Evolutionary conservation across 2,329 filamentous ascomycete genomes (phyloP).

Genomic region (Fusarium sp.): DNA sequence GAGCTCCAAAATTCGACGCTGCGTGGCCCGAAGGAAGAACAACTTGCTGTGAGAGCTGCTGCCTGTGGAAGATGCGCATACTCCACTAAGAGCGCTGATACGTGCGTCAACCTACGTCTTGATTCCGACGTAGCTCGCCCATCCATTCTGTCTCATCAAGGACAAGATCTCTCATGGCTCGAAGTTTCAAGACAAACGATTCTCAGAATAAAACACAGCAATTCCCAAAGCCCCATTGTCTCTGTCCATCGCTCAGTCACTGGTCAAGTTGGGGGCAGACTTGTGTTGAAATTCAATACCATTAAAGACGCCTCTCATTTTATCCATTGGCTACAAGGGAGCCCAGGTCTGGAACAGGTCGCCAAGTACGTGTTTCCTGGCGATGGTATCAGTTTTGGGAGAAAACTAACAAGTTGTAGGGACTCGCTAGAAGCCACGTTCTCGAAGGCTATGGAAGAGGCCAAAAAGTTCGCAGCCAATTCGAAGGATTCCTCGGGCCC

Average conservation of each 20-base stretch:
- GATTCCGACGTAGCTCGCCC: slow-evolving; percentile 7
- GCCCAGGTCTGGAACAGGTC: background rate
- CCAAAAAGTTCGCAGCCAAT: background rate
- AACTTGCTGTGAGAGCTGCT: slow-evolving; percentile 41
- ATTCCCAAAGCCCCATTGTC: slow-evolving; percentile 32
- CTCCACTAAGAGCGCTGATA: background rate
- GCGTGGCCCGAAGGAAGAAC: background rate
- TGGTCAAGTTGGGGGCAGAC: background rate
- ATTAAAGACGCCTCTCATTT: slow-evolving; percentile 19
- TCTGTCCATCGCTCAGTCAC: slow-evolving; percentile 40
- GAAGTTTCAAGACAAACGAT: slow-evolving; percentile 35
- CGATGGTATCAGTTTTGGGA: too few species aligned
- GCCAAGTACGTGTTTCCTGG: slow-evolving; percentile 27
- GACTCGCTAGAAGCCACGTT: slow-evolving; percentile 23
- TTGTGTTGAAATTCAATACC: slow-evolving; percentile 41
- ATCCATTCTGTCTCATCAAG: background rate
- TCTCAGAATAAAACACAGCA: slow-evolving; percentile 22
- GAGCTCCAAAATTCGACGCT: background rate
- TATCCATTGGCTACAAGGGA: slow-evolving; percentile 30
- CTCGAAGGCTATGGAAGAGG: background rate
- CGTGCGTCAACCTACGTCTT: slow-evolving; percentile 16
- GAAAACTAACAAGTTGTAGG: slow-evolving; percentile 29
- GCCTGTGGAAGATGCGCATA: slow-evolving; percentile 36
- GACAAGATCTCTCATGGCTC: slow-evolving; percentile 37
- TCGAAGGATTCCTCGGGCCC: background rate